A percentile compares a stretch with the other conserved stretches of the same genome.
phyloP scores from a whole-genome alignment of 2,329 filamentous ascomycete genomes.

The Corinectria fuckeliana region DNA sequence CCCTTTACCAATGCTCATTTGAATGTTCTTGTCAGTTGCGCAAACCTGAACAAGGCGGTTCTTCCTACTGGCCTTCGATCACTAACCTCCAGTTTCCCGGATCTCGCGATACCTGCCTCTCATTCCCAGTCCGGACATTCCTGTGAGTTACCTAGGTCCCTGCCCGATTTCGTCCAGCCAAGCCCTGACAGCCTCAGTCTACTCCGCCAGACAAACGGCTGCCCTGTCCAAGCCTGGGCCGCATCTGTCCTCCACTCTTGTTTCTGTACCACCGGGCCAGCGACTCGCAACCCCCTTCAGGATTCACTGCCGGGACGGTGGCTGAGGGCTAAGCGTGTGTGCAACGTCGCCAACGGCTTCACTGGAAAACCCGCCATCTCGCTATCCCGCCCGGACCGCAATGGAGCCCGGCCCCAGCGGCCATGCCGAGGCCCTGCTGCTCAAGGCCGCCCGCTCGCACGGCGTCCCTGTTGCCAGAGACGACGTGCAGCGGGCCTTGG shows the following conservation, averaged over 20 bases:
- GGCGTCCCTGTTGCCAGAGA: constrained; percentile 44
- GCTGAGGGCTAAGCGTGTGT: constrained; percentile 27
- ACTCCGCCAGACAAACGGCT: neutral
- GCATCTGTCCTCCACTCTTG: neutral
- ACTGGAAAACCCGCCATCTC: constrained; percentile 40
- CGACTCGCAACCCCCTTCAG: neutral
- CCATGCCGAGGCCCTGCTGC: constrained; percentile 43
- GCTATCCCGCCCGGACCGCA: constrained; percentile 40
- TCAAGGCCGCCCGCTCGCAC: constrained; percentile 43
- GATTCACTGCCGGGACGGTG: neutral
- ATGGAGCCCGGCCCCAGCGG: constrained; percentile 40
- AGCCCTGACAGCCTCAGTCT: neutral
- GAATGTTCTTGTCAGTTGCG: neutral
- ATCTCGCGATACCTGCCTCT: neutral
- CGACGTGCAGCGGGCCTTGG: constrained; percentile 47
- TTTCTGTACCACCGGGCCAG: neutral
- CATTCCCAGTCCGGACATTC: neutral
- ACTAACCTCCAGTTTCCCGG: neutral
- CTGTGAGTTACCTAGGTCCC: neutral
- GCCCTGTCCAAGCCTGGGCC: neutral
- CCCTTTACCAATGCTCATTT: neutral
- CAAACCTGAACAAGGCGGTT: too few relatives aligned
- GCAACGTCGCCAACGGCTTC: constrained; percentile 31
- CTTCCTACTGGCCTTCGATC: too few relatives aligned
- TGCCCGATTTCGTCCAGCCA: neutral